These are phyloP conservation scores for Venturia effusa DNA, from an alignment of 2,329 filamentous ascomycete species.

Conservation along the genomic window DNA sequence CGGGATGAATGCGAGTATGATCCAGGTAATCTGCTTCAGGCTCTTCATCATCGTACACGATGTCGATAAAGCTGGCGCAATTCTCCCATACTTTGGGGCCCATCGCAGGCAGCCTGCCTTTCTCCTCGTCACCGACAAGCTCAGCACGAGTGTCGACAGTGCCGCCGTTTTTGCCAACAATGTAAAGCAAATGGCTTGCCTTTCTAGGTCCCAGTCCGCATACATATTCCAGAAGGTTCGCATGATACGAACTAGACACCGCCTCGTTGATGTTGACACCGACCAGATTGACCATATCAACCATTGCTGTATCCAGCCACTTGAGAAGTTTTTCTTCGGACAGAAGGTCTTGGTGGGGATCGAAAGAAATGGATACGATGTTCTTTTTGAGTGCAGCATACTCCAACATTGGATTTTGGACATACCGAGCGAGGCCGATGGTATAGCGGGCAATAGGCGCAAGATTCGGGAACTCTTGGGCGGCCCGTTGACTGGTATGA, in stretches of 20 bases:
- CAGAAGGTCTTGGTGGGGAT: conserved; percentile 79
- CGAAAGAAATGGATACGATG: conserved; percentile 75
- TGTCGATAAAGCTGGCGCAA: conserved; percentile 87
- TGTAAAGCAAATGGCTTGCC: conserved; percentile 72
- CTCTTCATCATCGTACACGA: conserved; percentile 76
- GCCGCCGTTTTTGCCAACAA: conserved; percentile 84
- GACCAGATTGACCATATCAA: conserved; percentile 95
- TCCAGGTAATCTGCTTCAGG: conserved; percentile 83
- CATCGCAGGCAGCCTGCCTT: conserved; percentile 66
- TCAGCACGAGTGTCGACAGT: conserved; percentile 75
- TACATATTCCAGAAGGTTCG: conserved; percentile 81
- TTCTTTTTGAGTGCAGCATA: conserved; percentile 89
- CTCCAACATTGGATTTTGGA: conserved; percentile 93
- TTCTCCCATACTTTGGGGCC: conserved; percentile 91
- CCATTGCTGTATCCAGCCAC: conserved; percentile 88
- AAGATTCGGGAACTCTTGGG: conserved; percentile 69
- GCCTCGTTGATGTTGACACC: conserved; percentile 94
- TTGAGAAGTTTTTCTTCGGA: conserved; percentile 78
- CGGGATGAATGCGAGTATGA: conserved; percentile 92
- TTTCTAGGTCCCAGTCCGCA: conserved; percentile 89
- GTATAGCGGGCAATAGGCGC: conserved; percentile 77
- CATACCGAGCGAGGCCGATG: conserved; percentile 75
- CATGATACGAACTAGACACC: conserved; percentile 67
- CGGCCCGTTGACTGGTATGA: conserved; percentile 75
- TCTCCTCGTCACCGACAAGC: conserved; percentile 77